Conservation (phyloP, 2,329 filamentous ascomycete species). For the Phoma sp. region DNA sequence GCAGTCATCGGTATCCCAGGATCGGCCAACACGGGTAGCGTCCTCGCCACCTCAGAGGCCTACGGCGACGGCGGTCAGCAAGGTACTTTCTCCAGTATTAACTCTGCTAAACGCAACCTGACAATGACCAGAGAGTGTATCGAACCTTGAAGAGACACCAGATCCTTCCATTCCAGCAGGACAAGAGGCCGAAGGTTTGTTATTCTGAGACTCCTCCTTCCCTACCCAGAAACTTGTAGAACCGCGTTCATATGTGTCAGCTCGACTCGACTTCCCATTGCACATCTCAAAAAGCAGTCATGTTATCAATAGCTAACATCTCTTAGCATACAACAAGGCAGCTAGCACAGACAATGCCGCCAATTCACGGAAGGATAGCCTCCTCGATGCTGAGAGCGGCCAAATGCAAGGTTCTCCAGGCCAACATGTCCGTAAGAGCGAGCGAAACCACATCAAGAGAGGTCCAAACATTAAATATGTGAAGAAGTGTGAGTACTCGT, state of each 20-base stretch:
- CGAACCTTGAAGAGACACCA: no score
- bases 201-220: conserved; percentile 3
- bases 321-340: no score
- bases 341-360: background rate
- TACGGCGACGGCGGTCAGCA: conserved; percentile 1
- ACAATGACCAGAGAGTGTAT: background rate
- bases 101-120: background rate
- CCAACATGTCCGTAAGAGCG: conserved; percentile 17
- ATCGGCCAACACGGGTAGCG: background rate
- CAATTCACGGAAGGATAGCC: background rate
- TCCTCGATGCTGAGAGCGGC: conserved; percentile 17
- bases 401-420: conserved; percentile 28
- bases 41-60: conserved; percentile 3
- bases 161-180: background rate
- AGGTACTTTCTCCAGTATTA: background rate
- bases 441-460: background rate
- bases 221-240: background rate
- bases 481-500: conserved; percentile 1
- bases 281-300: no score
- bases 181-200: conserved; percentile 8
- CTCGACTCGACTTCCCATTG: background rate
- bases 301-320: no score
- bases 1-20: conserved; percentile 14
- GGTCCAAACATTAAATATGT: background rate
- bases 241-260: background rate